Percentiles rank a stretch among this genome's conserved stretches.
phyloP scores from a whole-genome alignment of 2,329 filamentous ascomycete genomes.

The Zymoseptoria crescenta region DNA sequence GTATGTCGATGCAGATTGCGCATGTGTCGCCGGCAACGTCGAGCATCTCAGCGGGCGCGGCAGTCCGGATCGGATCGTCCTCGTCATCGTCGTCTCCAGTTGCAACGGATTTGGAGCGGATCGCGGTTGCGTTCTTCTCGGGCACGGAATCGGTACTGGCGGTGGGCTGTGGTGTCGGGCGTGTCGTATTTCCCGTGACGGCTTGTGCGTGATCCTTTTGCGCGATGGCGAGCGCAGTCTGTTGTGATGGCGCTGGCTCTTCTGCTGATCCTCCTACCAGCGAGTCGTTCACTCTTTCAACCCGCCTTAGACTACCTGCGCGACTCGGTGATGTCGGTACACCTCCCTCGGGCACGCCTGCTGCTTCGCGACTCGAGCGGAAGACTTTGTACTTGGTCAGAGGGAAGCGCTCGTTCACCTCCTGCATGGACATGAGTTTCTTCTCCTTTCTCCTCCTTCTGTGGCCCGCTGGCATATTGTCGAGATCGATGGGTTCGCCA shows the following conservation, averaged over 20 bases:
- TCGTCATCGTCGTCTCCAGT: constrained; percentile 52
- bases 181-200: constrained; percentile 12
- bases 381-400: constrained; percentile 94
- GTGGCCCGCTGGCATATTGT: constrained; percentile 76
- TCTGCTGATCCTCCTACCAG: constrained; percentile 27
- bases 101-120: not conserved
- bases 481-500: constrained; percentile 74
- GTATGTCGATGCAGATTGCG: constrained; percentile 88
- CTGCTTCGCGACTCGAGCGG: constrained; percentile 72
- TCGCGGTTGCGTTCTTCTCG: constrained; percentile 13
- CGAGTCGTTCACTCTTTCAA: constrained; percentile 48
- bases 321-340: constrained; percentile 73
- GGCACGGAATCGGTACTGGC: constrained; percentile 18
- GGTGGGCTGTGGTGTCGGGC: constrained; percentile 19
- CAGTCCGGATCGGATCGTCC: constrained; percentile 69
- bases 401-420: constrained; percentile 95
- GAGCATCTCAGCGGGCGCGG: constrained; percentile 72
- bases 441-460: constrained; percentile 78
- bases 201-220: constrained; percentile 42
- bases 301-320: constrained; percentile 55
- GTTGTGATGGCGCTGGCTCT: constrained; percentile 21
- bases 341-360: constrained; percentile 75
- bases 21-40: constrained; percentile 83
- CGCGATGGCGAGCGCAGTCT: constrained; percentile 34
- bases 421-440: constrained; percentile 98